Evolutionary conservation across 2,329 filamentous ascomycete genomes (phyloP).

Genomic region (Aspergillus aculeatus): DNA sequence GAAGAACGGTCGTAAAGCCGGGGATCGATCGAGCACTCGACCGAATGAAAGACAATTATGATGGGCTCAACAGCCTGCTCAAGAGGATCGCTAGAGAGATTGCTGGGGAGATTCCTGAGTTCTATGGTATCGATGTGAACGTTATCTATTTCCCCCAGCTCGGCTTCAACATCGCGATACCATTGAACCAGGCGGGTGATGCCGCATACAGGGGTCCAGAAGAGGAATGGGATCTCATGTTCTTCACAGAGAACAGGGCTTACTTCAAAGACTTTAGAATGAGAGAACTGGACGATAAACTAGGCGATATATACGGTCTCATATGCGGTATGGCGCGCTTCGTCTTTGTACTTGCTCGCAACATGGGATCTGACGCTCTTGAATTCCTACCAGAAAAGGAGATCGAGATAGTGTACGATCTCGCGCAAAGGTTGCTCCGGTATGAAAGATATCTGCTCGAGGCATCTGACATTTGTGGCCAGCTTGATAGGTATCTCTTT

Average conservation of each 20-base stretch:
- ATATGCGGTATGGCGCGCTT: slow-evolving; percentile 65
- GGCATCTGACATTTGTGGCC: slow-evolving; percentile 78
- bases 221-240: slow-evolving; percentile 74
- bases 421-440: slow-evolving; percentile 69
- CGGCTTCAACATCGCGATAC: slow-evolving; percentile 80
- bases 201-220: slow-evolving; percentile 64
- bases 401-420: slow-evolving; percentile 78
- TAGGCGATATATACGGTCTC: slow-evolving; percentile 79
- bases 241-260: slow-evolving; percentile 66
- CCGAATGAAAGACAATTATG: slow-evolving; percentile 71
- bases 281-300: slow-evolving; percentile 73
- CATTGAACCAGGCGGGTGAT: slow-evolving; percentile 59
- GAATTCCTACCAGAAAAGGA: slow-evolving; percentile 65
- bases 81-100: slow-evolving; percentile 66
- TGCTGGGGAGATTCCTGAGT: slow-evolving; percentile 60
- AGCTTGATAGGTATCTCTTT: slow-evolving; percentile 66
- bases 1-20: slow-evolving; percentile 68
- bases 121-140: slow-evolving; percentile 57
- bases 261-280: slow-evolving; percentile 89
- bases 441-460: slow-evolving; percentile 64
- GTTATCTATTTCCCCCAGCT: slow-evolving; percentile 91
- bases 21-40: slow-evolving; percentile 76
- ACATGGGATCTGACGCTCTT: background rate
- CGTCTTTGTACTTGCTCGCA: background rate
- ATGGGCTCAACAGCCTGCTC: slow-evolving; percentile 73